A percentile compares a stretch with the other conserved stretches of the same genome.
phyloP scores from a whole-genome alignment of 805 yeast genomes.

The Lipomyces kockii region DNA sequence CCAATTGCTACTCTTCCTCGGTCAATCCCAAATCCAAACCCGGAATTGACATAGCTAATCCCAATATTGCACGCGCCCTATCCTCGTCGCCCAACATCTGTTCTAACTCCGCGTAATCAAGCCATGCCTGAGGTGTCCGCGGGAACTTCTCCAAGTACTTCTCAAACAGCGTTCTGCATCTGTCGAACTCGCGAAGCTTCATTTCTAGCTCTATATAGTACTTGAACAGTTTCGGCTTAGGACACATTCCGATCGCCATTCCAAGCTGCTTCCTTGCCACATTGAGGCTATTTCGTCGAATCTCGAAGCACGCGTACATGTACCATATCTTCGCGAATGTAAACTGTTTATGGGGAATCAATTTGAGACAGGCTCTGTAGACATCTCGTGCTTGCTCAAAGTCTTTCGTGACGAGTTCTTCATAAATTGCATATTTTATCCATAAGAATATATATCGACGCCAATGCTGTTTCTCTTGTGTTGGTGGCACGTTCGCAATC shows the following conservation, averaged over 20 bases:
- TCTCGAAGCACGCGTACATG: constrained; percentile 68
- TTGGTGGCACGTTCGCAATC: constrained; percentile 49
- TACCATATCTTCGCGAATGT: constrained; percentile 80
- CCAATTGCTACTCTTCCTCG: constrained; percentile 6
- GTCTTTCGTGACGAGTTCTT: constrained; percentile 57
- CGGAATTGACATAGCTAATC: constrained; percentile 50
- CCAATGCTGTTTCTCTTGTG: constrained; percentile 58
- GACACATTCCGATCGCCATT: constrained; percentile 67
- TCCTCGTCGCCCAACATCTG: constrained; percentile 66
- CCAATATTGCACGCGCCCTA: constrained; percentile 67
- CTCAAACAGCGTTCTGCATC: constrained; percentile 75
- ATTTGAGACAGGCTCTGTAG: constrained; percentile 56
- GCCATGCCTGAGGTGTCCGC: constrained; percentile 55
- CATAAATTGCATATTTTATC: constrained; percentile 66
- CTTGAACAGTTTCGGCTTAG: constrained; percentile 61
- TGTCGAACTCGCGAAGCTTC: constrained; percentile 73
- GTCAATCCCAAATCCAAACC: constrained; percentile 24
- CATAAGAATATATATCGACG: constrained; percentile 70
- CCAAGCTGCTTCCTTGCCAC: constrained; percentile 74
- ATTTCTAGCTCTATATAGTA: constrained; percentile 72
- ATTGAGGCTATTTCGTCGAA: constrained; percentile 58
- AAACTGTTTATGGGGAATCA: constrained; percentile 63
- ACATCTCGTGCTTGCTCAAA: constrained; percentile 53
- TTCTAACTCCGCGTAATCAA: constrained; percentile 72
- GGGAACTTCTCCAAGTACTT: constrained; percentile 62